These are phyloP conservation scores for Schwanniomyces occidentalis DNA, from an alignment of 805 yeast species.

Conservation along the genomic window DNA sequence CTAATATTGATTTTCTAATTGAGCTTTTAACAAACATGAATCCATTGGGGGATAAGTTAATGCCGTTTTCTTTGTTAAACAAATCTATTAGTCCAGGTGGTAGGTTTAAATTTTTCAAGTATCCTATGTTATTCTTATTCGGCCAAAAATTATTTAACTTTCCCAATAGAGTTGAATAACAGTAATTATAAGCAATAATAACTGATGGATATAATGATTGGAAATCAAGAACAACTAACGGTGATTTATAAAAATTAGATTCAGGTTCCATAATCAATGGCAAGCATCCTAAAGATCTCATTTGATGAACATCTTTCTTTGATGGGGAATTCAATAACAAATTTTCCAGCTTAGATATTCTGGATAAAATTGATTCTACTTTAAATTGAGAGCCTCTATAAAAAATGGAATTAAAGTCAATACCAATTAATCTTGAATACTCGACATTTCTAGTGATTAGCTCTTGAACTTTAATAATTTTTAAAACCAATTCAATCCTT, in stretches of 20 bases:
- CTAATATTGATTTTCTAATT: constrained; percentile 69
- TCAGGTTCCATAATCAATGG: constrained; percentile 94
- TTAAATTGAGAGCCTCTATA: constrained; percentile 93
- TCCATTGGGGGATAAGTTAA: constrained; percentile 85
- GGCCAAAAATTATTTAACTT: constrained; percentile 54
- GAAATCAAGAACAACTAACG: constrained; percentile 86
- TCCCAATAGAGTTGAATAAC: constrained; percentile 74
- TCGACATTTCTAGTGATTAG: constrained; percentile 71
- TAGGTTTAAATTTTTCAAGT: constrained; percentile 42
- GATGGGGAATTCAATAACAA: constrained; percentile 75
- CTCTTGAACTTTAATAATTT: constrained; percentile 62
- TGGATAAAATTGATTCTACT: constrained; percentile 78
- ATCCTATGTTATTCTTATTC: constrained; percentile 53
- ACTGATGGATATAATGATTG: constrained; percentile 93
- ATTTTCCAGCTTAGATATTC: constrained; percentile 78
- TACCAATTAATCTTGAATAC: constrained; percentile 81
- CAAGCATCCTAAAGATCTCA: constrained; percentile 81
- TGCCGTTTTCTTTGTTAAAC: constrained; percentile 46
- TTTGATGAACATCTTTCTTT: constrained; percentile 75
- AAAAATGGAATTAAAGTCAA: constrained; percentile 84
- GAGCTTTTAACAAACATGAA: constrained; percentile 66
- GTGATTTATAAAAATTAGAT: constrained; percentile 81
- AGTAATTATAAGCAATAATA: constrained; percentile 86
- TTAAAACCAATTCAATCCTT: constrained; percentile 44
- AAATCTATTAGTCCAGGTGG: constrained; percentile 58